A percentile compares a stretch with the other conserved stretches of the same genome.
Conservation (phyloP, 2,329 filamentous ascomycete species). For the Aspergillus pseudoglaucus region DNA sequence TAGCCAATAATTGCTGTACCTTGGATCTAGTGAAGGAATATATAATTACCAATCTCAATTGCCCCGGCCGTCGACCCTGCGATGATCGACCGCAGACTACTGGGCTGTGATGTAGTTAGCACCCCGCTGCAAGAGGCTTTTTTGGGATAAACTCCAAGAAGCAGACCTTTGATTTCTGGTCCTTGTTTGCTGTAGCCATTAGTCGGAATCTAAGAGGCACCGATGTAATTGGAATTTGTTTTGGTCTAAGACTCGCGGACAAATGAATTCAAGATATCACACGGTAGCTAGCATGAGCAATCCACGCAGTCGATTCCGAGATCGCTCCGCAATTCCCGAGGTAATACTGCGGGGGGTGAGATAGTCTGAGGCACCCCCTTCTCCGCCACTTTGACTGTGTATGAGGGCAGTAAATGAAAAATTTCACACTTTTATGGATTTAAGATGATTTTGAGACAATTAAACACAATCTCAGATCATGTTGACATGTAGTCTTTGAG, state of each 20-base stretch:
- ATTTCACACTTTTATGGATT: too few relatives aligned
- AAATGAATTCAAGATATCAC: neutral
- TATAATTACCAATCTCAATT: conserved; percentile 71
- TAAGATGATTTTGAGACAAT: too few relatives aligned
- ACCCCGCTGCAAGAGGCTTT: neutral
- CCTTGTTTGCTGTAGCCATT: conserved; percentile 31
- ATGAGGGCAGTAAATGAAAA: too few relatives aligned
- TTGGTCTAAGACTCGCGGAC: neutral
- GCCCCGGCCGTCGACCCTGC: conserved; percentile 91
- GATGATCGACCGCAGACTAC: conserved; percentile 78
- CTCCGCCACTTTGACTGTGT: too few relatives aligned
- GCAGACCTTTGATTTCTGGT: conserved; percentile 33
- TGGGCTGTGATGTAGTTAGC: conserved; percentile 54
- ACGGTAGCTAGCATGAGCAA: neutral
- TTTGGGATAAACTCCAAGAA: neutral
- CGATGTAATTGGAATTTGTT: neutral
- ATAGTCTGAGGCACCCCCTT: too few relatives aligned
- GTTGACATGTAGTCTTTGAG: too few relatives aligned
- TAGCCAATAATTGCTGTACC: conserved; percentile 10
- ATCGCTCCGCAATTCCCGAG: neutral
- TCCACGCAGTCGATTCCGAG: neutral
- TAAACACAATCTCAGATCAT: too few relatives aligned
- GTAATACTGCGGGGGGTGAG: too few relatives aligned
- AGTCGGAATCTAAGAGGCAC: neutral
- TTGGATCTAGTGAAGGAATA: neutral